phyloP scores from a whole-genome alignment of 2,329 filamentous ascomycete genomes.

The Colletotrichum ledebouriae region DNA sequence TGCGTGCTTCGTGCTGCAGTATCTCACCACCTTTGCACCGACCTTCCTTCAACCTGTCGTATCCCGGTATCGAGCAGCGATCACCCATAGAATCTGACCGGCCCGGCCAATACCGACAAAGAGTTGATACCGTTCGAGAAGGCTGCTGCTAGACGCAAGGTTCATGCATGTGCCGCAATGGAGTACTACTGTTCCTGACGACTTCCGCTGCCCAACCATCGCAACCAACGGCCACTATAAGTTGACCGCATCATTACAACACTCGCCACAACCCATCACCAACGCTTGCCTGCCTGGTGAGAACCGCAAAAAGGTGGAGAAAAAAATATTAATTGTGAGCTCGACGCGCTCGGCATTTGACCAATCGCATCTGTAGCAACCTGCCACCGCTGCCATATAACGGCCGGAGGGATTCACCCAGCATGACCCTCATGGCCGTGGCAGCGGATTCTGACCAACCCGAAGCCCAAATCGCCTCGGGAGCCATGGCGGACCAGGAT shows the following conservation, averaged over 20 bases:
- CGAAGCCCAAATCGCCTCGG: slow-evolving; percentile 29
- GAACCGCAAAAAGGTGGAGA: background rate
- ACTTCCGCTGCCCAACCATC: slow-evolving; percentile 28
- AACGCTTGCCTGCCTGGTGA: slow-evolving; percentile 30
- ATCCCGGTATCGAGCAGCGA: slow-evolving; percentile 31
- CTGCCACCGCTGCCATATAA: slow-evolving; percentile 40
- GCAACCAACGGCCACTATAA: slow-evolving; percentile 34
- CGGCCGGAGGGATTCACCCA: slow-evolving; percentile 34
- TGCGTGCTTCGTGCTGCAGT: slow-evolving; percentile 5
- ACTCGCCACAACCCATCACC: slow-evolving; percentile 18
- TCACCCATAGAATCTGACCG: slow-evolving; percentile 32
- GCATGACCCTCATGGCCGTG: slow-evolving; percentile 44
- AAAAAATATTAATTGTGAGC: slow-evolving; percentile 1
- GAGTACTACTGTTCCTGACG: slow-evolving; percentile 39
- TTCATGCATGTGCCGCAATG: slow-evolving; percentile 43
- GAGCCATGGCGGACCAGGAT: slow-evolving; percentile 34
- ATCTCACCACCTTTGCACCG: slow-evolving; percentile 35
- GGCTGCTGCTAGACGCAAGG: slow-evolving; percentile 40
- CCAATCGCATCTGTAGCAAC: slow-evolving; percentile 14
- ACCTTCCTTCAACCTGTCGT: slow-evolving; percentile 36
- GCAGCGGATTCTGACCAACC: slow-evolving; percentile 42
- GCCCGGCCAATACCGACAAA: slow-evolving; percentile 28
- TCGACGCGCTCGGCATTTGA: slow-evolving; percentile 11
- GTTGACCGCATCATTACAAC: slow-evolving; percentile 43
- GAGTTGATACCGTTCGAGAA: slow-evolving; percentile 27